Conservation (phyloP, 441 rosid species). For the Metrosideros polymorpha region DNA sequence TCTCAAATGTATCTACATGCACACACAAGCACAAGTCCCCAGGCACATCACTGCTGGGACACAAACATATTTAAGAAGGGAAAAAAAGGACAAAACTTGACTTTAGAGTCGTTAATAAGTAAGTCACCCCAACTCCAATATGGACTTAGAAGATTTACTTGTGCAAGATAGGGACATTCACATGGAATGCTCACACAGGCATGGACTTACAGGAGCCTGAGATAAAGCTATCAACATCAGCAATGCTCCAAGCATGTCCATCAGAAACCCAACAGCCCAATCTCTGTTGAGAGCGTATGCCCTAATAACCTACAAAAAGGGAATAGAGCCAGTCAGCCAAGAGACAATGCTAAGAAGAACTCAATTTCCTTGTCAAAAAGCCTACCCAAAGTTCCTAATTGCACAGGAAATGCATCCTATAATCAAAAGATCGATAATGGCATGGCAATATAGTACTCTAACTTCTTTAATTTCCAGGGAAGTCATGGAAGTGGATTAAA, state of each 20-base stretch:
- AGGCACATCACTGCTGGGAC: background rate
- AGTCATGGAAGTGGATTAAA: background rate
- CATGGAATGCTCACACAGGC: background rate
- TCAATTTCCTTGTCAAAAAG: background rate
- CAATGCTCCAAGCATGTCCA: constrained; percentile 91
- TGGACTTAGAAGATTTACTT: background rate
- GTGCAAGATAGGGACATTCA: background rate
- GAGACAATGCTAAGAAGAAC: background rate
- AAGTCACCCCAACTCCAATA: background rate
- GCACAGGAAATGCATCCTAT: background rate
- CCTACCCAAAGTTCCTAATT: background rate
- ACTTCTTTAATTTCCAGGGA: background rate
- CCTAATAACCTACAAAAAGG: constrained; percentile 54
- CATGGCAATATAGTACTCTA: background rate
- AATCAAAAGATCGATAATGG: background rate
- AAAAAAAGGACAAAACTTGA: background rate
- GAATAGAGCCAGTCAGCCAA: background rate
- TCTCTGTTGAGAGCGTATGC: constrained; percentile 82
- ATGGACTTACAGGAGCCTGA: constrained; percentile 63
- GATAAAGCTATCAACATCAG: constrained; percentile 91
- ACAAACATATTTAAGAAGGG: background rate
- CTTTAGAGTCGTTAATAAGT: background rate
- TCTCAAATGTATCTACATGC: background rate
- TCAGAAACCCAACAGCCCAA: constrained; percentile 78
- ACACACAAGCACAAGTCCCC: background rate